Percentiles rank a stretch among this genome's conserved stretches.
These are phyloP conservation scores for Ophiosphaerella narmari DNA, from an alignment of 2,329 filamentous ascomycete species.

Conservation along the genomic window DNA sequence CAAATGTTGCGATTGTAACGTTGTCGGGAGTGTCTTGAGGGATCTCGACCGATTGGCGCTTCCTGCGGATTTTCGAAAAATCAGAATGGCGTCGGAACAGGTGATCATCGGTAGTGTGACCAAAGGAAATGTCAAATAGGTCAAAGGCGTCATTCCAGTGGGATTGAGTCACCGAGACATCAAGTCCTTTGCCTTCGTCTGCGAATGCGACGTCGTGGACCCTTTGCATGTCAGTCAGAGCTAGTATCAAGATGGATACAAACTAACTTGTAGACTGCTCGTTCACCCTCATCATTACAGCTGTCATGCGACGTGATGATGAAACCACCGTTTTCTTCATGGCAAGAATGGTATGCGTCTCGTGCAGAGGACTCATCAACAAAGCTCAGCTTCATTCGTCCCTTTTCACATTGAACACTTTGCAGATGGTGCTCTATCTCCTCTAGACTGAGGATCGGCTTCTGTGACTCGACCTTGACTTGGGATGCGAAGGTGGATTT, in stretches of 20 bases:
- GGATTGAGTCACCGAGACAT: slow-evolving; percentile 27
- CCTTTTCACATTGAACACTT: slow-evolving; percentile 32
- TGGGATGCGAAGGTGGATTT: slow-evolving; percentile 41
- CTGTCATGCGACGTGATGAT: slow-evolving; percentile 45
- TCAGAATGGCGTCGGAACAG: slow-evolving; percentile 34
- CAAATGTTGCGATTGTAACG: slow-evolving; percentile 24
- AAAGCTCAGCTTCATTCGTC: slow-evolving; percentile 37
- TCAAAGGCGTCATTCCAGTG: slow-evolving; percentile 39
- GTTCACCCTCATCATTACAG: slow-evolving; percentile 45
- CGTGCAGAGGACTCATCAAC: slow-evolving; percentile 26
- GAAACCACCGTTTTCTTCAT: slow-evolving; percentile 26
- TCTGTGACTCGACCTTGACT: slow-evolving; percentile 37
- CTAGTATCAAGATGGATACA: not conserved
- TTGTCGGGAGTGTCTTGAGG: slow-evolving; percentile 25
- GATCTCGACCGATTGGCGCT: slow-evolving; percentile 25
- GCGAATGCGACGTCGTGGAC: slow-evolving; percentile 26
- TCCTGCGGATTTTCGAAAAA: slow-evolving; percentile 21
- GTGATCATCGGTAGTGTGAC: slow-evolving; percentile 37
- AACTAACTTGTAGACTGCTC: slow-evolving; percentile 40
- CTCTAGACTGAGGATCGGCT: slow-evolving; percentile 41
- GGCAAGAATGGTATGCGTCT: slow-evolving; percentile 33
- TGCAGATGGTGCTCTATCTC: slow-evolving; percentile 43
- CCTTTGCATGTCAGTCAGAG: slow-evolving; percentile 12
- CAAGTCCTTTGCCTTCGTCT: slow-evolving; percentile 31
- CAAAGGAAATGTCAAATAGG: slow-evolving; percentile 36